Base-by-base conservation (phyloP, 1,284 basidiomycete species). In the Vanrija humicola region DNA sequence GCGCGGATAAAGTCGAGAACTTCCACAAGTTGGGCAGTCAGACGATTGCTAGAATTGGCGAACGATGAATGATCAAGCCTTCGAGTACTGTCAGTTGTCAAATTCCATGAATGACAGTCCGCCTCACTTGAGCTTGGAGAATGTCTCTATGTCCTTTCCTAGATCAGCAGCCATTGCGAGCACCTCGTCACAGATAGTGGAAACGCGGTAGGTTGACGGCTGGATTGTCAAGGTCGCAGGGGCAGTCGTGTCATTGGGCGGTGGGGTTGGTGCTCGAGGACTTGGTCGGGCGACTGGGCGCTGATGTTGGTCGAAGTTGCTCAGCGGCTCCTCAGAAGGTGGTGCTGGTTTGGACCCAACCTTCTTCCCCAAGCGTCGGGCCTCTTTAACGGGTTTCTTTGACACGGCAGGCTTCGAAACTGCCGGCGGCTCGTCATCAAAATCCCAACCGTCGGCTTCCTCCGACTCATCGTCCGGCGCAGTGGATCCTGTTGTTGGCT, bases 131-230 rank as follows among this genome's bases (percentile, higher is more conserved):
- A 44, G 18, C 1, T 25, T 26, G 7, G 16, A 19, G n/a, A 43
- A 8, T 2, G 14, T 28, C 0, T 34, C 29, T 8, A 57, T 29
- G 18, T 56, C 55, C 7, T 38, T 21, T 3, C 46, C 10, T 2
- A 46, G 12, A 29, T 47, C 26, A 6, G 19, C 82, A 0, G 87
- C 83, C 12, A 84, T 77, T 43, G 74, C 77, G n/a, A 86, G 67
- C 19, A 91, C 77, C 18, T 79, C 79, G 56, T 82, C 63, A 28
- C 72, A 76, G 3, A 67, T 65, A 16, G 48, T 59, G 2, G 77
- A 78, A 1, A 78, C 69, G 23, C 75, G 58, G 43, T 64, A 69
- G 15, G 56, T 14, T 15, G 34, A 15, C 34, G 9, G 34, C 34
- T 34, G 12, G 12, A 65, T 49, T 23, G 21, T 2, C 5, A 23